phyloP scores from a whole-genome alignment of 306 rosid genomes.

The Cicer judaicum region DNA sequence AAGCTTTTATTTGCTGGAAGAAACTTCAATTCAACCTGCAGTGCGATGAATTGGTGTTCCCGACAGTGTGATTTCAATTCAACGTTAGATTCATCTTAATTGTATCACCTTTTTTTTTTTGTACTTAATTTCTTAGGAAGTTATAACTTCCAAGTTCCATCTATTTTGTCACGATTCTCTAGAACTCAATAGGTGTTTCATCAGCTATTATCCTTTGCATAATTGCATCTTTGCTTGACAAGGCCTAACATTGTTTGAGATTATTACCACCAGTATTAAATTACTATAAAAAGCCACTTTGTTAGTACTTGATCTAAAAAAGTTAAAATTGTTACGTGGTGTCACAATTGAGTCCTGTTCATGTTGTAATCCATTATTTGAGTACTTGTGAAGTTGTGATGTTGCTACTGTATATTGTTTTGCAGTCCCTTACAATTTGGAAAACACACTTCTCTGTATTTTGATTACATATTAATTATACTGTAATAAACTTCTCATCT shows the following conservation, averaged over 20 bases:
- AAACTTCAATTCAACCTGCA: constrained; percentile 5
- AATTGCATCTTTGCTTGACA: no score
- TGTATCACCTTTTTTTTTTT: background rate
- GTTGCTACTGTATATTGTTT: background rate
- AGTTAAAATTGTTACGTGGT: background rate
- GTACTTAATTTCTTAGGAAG: background rate
- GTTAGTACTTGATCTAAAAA: background rate
- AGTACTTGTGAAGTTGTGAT: background rate
- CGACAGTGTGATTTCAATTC: background rate
- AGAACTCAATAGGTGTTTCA: background rate
- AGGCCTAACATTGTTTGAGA: no score
- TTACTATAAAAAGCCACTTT: background rate
- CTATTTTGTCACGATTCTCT: background rate
- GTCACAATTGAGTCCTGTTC: background rate
- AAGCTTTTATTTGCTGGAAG: background rate
- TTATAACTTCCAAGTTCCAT: background rate
- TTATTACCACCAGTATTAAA: background rate
- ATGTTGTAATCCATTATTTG: background rate
- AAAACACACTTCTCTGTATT: background rate
- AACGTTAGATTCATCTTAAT: background rate
- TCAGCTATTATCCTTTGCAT: background rate
- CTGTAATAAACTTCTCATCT: background rate
- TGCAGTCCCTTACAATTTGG: background rate
- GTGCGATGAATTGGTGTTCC: background rate
- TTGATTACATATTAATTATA: background rate